phyloP scores from a whole-genome alignment of 2,329 filamentous ascomycete genomes.

The Cordyceps pruinosa region DNA sequence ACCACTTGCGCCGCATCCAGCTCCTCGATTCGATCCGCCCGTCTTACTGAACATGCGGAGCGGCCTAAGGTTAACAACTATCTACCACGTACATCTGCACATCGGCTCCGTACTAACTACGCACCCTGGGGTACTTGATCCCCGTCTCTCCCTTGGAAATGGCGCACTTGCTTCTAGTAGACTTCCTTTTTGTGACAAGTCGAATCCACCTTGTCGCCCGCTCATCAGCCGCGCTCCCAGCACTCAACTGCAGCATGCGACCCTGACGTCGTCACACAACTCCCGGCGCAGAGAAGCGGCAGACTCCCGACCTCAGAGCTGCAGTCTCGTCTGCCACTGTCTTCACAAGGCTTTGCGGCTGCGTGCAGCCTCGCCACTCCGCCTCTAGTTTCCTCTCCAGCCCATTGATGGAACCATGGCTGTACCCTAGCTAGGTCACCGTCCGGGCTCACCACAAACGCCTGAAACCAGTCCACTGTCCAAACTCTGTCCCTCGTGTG shows the following conservation, averaged over 20 bases:
- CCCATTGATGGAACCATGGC: too few relatives aligned
- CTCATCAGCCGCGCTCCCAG: not conserved
- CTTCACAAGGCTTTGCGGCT: not conserved
- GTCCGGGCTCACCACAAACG: not conserved
- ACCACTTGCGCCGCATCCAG: not conserved
- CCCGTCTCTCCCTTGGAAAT: not conserved
- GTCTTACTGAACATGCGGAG: too few relatives aligned
- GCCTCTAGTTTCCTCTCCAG: not conserved
- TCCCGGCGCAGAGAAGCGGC: not conserved
- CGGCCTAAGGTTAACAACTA: not conserved
- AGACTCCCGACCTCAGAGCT: not conserved
- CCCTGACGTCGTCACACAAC: not conserved
- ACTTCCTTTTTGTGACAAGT: conserved; percentile 9
- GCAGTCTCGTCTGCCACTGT: not conserved
- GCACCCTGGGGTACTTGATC: not conserved
- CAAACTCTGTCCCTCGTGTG: not conserved
- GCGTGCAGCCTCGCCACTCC: not conserved
- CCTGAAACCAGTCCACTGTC: conserved; percentile 7
- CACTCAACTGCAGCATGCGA: not conserved
- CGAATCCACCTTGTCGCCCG: not conserved
- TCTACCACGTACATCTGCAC: not conserved
- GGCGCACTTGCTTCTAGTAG: not conserved
- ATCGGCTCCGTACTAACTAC: not conserved
- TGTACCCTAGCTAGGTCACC: not conserved
- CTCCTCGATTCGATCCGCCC: not conserved